Evolutionary conservation across 768 basidiomycete species (phyloP), one percentile per base, ranked within the genome.

Genomic region (Leccinum truebloodii): DNA sequence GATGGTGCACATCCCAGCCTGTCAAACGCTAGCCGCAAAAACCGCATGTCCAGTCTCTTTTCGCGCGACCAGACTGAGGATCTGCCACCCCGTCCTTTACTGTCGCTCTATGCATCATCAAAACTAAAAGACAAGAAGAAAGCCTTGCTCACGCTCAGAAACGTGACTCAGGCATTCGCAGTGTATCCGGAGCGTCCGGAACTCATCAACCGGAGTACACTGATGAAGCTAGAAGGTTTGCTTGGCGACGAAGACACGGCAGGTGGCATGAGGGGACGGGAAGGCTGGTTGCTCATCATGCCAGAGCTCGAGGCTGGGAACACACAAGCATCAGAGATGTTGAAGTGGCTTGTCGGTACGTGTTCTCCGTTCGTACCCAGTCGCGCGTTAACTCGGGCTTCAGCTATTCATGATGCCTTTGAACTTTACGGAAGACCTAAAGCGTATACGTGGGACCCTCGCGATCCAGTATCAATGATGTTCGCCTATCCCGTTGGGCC

Each of bases 101-200:
- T 94, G 49, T 78, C 83, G 13, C 82, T 94, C 71, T 92, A 80
- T 62, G 61, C 75, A 1, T 84, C 86, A 4, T 79, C 80, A 14
- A 92, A 89, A 75, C 81, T 83, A 6, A 92, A 88, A 69, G 90
- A 93, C 67, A 85, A 79, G 73, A 92, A 85, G 76, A 86, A 82
- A 65, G 74, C 92, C 0, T 69, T 94, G 4, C 74, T 96, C 62
- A 89, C 89, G 0, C 75, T 96, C 59, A 79, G 75, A 34, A 76
- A 85, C 46, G 80, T 95, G 55, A 84, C 88, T 1, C 93, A 97
- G 75, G 92, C 89, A 18, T 97, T 95, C 70, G 92, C 93, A 3
- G 93, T 99, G 9, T 99, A 95, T 72, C 96, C 96, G 2, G 96
- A 98, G 71, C 84, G 93, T n/a, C 92, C 93, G 10, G 92, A 94